Evolutionary conservation across 768 basidiomycete genomes (phyloP), one percentile per base, ranked within the genome.

Genomic region (Clavulina sp.): DNA sequence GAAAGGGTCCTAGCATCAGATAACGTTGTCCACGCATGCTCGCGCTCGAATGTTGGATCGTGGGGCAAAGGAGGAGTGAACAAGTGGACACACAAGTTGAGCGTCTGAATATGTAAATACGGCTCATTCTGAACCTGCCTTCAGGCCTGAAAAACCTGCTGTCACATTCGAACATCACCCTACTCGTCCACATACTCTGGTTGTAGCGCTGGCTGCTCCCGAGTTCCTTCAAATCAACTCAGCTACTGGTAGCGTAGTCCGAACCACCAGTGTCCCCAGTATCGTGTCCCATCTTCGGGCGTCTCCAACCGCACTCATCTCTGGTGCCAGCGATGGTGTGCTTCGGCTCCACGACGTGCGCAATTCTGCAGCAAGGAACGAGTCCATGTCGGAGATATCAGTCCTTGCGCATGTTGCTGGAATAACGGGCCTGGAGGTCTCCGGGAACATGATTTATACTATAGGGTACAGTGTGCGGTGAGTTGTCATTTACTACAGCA

Each of bases 381-480:
- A 65, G 6, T 30, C 40, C 23, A 54, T 52, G 13, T 60, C 60
- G 5, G 77, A 81, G 59, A 70, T 66, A 56, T 67, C 74, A 5
- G 73, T 85, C 19, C 78, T 77, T 58, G 88, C 89, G 0, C 92
- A 97, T 66, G 70, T 73, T 23, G 78, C 80, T 50, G 86, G 86
- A 3, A 71, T 95, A 24, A 80, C 81, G 66, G 88, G 84, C 24
- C 70, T 95, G 23, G 82, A 88, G 57, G 73, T 74, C 0, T 73
- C 75, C 38, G 87, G 85, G 2, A 84, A 87, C 64, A 76, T 80
- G 57, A 73, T 84, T 34, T 86, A 84, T 60, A 87, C 85, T 4
- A 85, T 89, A 57, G 92, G 92, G 9, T 81, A 81, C 66, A 81
- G 82, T 2, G 72, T 86, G 65, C 80, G 87, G 91, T 88, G 54